Evolutionary conservation across 768 basidiomycete species (phyloP).

Genomic region (Mycena pura): DNA sequence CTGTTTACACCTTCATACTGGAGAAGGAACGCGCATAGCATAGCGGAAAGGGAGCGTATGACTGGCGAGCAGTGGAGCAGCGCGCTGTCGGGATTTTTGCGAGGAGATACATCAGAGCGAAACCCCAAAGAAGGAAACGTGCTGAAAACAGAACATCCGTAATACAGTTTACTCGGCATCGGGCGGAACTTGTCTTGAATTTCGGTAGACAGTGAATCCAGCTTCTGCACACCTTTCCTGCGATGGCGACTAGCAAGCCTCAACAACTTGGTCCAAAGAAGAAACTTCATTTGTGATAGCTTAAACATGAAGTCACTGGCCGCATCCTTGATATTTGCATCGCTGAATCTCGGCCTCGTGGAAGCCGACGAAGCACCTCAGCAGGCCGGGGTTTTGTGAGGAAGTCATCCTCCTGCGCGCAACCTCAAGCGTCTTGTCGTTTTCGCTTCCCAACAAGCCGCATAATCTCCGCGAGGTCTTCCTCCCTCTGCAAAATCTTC

Average conservation of each 20-base stretch:
- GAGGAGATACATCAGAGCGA: no score
- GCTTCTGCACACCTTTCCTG: constrained; percentile 86
- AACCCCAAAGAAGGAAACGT: no score
- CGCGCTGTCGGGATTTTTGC: no score
- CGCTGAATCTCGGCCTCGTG: constrained; percentile 89
- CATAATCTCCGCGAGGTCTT: constrained; percentile 97
- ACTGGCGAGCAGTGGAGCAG: no score
- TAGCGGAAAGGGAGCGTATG: no score
- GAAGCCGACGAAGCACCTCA: constrained; percentile 93
- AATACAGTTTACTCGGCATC: constrained; percentile 65
- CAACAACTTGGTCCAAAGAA: background rate
- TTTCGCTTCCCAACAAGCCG: constrained; percentile 99
- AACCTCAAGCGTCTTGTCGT: constrained; percentile 97
- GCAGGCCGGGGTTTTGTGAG: constrained; percentile 98
- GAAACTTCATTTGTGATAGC: constrained; percentile 94
- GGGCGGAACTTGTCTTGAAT: constrained; percentile 94
- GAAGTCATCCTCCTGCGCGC: constrained; percentile 97
- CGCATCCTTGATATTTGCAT: constrained; percentile 85
- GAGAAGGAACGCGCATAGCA: no score
- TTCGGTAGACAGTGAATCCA: constrained; percentile 82
- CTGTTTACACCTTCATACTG: no score
- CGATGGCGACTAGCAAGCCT: constrained; percentile 73
- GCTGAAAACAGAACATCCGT: constrained; percentile 16
- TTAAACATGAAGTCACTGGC: constrained; percentile 92
- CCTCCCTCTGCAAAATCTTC: constrained; percentile 98